A percentile compares a stretch with the other conserved stretches of the same genome.
Evolutionary conservation across 2,329 filamentous ascomycete species (phyloP).

Genomic region (Fusarium torreyae): DNA sequence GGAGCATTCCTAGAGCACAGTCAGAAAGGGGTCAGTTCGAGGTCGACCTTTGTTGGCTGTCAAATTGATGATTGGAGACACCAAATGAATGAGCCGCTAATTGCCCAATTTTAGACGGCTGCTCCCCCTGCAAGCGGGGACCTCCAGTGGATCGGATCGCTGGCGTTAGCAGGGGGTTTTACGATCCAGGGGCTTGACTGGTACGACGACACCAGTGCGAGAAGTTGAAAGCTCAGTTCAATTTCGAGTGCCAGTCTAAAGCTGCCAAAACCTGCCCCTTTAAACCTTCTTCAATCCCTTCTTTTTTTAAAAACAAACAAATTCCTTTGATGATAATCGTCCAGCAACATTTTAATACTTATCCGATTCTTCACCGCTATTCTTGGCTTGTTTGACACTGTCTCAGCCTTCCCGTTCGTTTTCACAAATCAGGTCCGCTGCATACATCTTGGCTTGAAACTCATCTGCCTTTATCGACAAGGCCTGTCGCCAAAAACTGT

Average conservation of each 20-base stretch:
- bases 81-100: conserved; percentile 35
- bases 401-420: conserved; percentile 36
- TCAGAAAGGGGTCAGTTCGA: conserved; percentile 25
- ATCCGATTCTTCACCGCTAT: conserved; percentile 37
- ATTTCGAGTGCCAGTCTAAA: conserved; percentile 35
- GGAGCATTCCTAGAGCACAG: not conserved
- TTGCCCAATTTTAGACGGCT: conserved; percentile 42
- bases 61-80: conserved; percentile 27
- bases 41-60: conserved; percentile 29
- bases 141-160: conserved; percentile 43
- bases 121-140: conserved; percentile 37
- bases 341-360: conserved; percentile 11
- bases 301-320: conserved; percentile 30
- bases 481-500: conserved; percentile 16
- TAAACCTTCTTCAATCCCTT: conserved; percentile 28
- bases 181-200: conserved; percentile 39
- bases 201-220: conserved; percentile 37
- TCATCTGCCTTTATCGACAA: conserved; percentile 41
- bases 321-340: conserved; percentile 16
- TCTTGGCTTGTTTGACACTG: conserved; percentile 28
- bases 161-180: conserved; percentile 33
- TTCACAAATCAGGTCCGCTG: conserved; percentile 33
- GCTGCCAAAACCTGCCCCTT: conserved; percentile 38
- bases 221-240: conserved; percentile 32
- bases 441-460: conserved; percentile 39